Conservation (phyloP, 768 basidiomycete genomes). For the Dioszegia crocea region DNA sequence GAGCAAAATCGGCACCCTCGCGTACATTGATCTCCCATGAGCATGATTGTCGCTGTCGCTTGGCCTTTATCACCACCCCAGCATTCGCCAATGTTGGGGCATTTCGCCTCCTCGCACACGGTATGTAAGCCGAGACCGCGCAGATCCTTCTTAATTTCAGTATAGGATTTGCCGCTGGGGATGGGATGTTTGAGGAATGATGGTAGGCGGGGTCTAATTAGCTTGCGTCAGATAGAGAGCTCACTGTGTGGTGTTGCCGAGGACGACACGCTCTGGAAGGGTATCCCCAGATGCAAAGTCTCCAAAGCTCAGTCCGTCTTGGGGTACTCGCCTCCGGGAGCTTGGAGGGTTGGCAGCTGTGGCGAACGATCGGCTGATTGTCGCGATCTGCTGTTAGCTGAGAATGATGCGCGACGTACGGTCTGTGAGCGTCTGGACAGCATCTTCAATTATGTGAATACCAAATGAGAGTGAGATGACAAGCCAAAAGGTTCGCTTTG, state of each 20-base stretch:
- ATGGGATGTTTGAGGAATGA: conserved; percentile 85
- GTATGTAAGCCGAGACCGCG: conserved; percentile 87
- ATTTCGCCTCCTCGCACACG: conserved; percentile 96
- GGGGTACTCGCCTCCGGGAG: conserved; percentile 29
- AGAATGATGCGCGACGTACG: background rate
- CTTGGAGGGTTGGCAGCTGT: conserved; percentile 13
- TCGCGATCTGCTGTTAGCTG: conserved; percentile 2
- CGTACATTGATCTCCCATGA: conserved; percentile 99
- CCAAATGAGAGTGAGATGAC: background rate
- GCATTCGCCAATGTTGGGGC: conserved; percentile 99
- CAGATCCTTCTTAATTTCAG: conserved; percentile 90
- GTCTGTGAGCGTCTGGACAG: conserved; percentile 1
- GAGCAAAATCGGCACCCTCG: conserved; percentile 96
- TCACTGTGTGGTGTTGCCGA: conserved; percentile 47
- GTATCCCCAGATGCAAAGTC: conserved; percentile 45
- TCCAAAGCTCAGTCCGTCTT: conserved; percentile 47
- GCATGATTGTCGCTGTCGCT: conserved; percentile 98
- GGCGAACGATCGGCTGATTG: conserved; percentile 10
- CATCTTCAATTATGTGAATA: background rate
- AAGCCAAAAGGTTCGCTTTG: too few relatives aligned
- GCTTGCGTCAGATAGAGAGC: background rate
- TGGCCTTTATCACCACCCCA: conserved; percentile 83
- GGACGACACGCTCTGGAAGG: conserved; percentile 31
- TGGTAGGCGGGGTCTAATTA: conserved; percentile 72
- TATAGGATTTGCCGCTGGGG: conserved; percentile 81